Conservation (phyloP, 345 rosid species). For the Geranium brycei region DNA sequence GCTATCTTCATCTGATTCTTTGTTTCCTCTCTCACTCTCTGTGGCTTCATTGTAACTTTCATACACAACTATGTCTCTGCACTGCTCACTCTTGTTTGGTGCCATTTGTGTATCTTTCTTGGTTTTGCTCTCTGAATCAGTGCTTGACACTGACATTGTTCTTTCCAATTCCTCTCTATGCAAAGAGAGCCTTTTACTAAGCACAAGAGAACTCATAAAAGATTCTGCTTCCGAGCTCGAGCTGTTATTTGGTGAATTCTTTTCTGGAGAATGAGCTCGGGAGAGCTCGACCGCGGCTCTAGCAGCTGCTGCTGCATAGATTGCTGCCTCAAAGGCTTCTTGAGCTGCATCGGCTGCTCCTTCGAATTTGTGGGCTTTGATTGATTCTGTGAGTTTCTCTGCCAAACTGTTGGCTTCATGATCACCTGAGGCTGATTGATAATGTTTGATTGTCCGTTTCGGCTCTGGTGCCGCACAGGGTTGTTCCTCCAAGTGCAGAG, state of each 20-base stretch:
- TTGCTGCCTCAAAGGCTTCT: conserved; percentile 36
- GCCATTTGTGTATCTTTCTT: neutral
- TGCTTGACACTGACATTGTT: neutral
- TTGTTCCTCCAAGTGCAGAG: conserved; percentile 16
- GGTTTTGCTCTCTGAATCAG: neutral
- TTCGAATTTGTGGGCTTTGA: conserved; percentile 12
- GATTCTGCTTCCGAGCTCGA: neutral
- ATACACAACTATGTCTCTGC: neutral
- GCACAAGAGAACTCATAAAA: no score
- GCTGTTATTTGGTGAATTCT: neutral
- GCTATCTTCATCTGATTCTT: neutral
- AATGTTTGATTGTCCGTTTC: neutral
- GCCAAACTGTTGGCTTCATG: conserved; percentile 1
- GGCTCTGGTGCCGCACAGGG: neutral
- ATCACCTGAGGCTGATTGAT: neutral
- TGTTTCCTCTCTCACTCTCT: neutral
- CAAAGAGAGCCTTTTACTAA: no score
- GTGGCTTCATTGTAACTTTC: no score
- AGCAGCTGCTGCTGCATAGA: conserved; percentile 41
- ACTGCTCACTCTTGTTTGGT: neutral
- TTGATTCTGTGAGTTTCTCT: conserved; percentile 14
- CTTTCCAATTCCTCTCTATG: neutral
- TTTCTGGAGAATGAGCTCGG: conserved; percentile 13
- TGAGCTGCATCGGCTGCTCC: conserved; percentile 29
- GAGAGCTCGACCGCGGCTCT: conserved; percentile 37